Percentiles rank a stretch among this genome's conserved stretches.
Conservation (phyloP, 306 rosid species). For the Vigna trinervia region DNA sequence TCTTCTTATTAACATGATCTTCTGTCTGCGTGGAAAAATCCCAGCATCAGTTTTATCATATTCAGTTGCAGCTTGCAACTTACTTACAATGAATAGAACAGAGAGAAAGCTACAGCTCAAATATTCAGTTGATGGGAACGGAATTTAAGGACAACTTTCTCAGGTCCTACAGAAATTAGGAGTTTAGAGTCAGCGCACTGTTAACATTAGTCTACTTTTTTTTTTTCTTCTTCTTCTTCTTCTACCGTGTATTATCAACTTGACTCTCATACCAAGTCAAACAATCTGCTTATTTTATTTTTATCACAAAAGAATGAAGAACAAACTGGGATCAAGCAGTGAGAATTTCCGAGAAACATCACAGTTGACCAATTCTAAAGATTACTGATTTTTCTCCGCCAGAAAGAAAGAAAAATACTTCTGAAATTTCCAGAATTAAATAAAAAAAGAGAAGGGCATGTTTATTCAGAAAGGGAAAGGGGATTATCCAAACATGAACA, state of each 20-base stretch:
- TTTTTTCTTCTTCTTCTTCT: slow-evolving; percentile 6
- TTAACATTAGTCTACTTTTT: slow-evolving; percentile 37
- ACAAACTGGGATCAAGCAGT: slow-evolving; percentile 18
- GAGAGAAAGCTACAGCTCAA: slow-evolving; percentile 23
- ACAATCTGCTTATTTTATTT: slow-evolving; percentile 12
- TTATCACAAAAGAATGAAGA: slow-evolving; percentile 4
- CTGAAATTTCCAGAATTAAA: slow-evolving; percentile 29
- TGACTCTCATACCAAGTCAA: slow-evolving; percentile 46
- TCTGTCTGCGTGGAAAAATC: slow-evolving; percentile 45
- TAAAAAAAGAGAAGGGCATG: neutral
- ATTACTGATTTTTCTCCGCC: slow-evolving; percentile 35
- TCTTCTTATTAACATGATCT: slow-evolving; percentile 41
- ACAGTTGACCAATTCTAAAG: slow-evolving; percentile 35
- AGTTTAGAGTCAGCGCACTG: slow-evolving; percentile 16
- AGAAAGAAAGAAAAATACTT: slow-evolving; percentile 1
- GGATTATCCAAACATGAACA: slow-evolving; percentile 15
- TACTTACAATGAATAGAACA: slow-evolving; percentile 35
- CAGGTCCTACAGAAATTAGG: slow-evolving; percentile 22
- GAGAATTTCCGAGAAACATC: slow-evolving; percentile 42
- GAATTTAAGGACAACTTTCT: slow-evolving; percentile 17
- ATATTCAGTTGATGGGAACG: slow-evolving; percentile 1
- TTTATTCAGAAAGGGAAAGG: slow-evolving; percentile 28
- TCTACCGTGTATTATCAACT: slow-evolving; percentile 40
- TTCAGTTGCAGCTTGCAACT: neutral
- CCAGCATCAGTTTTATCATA: slow-evolving; percentile 33